Base-by-base conservation (phyloP, 2,329 filamentous ascomycete species). In the Paecilomyces dactylethromorphus region DNA sequence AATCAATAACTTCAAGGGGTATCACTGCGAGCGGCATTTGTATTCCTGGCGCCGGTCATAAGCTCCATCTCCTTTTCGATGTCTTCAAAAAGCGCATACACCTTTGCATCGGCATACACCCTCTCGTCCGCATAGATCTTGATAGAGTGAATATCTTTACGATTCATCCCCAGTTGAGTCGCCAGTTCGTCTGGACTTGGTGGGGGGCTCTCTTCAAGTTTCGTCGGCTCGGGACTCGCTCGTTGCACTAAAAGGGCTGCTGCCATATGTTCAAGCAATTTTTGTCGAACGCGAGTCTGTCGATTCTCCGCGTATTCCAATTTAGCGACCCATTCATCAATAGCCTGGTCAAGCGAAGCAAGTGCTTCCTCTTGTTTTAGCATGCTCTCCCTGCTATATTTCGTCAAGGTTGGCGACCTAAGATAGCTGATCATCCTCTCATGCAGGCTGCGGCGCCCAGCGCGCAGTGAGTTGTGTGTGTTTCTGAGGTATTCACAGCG, bases 281-380 rank as follows among this genome's bases (percentile, higher is more conserved):
- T 93, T 70, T 92, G 89, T 39, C 89, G 84, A 52, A 93, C 85
- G 6, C 88, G 82, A 15, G 86, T 87, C 49, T 89, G 85, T 67
- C 90, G 82, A 69, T 92, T 91, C 72, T 93, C 90, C 10, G 89
- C 88, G 62, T 88, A 83, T 68, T 92, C 90, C n/a, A 92, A 82
- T 76, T 92, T 92, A 65, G 77, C 80, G 54, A 90, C 85, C 87
- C 90, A 92, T 69, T 91, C 88, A 66, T 92, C 90, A 62, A 93
- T 92, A 2, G 87, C 89, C 15, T 82, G 78, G 68, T 93, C 89
- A 6, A 93, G 82, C 71, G 92, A 89, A 1, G 86, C 84, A 11
- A 93, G 79, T 1, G 88, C 88, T 73, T 92, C 89, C 71, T 92
- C 89, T 70, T 92, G 89, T 76, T 88, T 90, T 50, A 92, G 79